These are phyloP conservation scores for Salvia rosmarinus DNA, from an alignment of 257 asterid genomes.

Conservation along the genomic window DNA sequence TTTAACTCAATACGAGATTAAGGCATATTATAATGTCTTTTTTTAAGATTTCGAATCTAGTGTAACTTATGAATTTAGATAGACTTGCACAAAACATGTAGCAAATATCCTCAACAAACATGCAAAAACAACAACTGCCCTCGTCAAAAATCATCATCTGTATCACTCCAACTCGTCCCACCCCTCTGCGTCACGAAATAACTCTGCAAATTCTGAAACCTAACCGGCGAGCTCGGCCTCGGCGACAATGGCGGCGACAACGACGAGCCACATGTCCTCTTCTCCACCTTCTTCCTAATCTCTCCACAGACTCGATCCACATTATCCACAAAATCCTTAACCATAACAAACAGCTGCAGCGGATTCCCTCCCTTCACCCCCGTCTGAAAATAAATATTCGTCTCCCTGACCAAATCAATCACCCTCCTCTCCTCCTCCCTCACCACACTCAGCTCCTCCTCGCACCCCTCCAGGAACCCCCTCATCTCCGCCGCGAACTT, in stretches of 20 bases:
- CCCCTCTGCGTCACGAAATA: constrained; percentile 47
- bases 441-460: constrained; percentile 68
- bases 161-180: constrained; percentile 55
- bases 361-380: constrained; percentile 52
- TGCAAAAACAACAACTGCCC: too few relatives aligned
- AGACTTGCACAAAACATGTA: too few relatives aligned
- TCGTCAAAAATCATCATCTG: constrained; percentile 64
- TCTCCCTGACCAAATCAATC: constrained; percentile 63
- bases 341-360: constrained; percentile 62
- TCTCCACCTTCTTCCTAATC: constrained; percentile 51
- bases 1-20: too few relatives aligned
- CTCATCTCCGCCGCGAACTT: constrained; percentile 59
- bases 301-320: constrained; percentile 69
- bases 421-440: constrained; percentile 74
- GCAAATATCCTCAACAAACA: too few relatives aligned
- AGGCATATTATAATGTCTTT: too few relatives aligned
- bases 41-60: too few relatives aligned
- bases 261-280: constrained; percentile 41
- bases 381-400: constrained; percentile 71
- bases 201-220: constrained; percentile 59
- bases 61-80: too few relatives aligned
- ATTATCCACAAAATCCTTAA: constrained; percentile 67
- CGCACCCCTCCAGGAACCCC: constrained; percentile 72
- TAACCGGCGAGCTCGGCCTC: constrained; percentile 55
- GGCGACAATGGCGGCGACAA: constrained; percentile 63